Evolutionary conservation across 257 asterid genomes (phyloP), one percentile per base, ranked within the genome.

Genomic region (Solanum lycopersicoides): DNA sequence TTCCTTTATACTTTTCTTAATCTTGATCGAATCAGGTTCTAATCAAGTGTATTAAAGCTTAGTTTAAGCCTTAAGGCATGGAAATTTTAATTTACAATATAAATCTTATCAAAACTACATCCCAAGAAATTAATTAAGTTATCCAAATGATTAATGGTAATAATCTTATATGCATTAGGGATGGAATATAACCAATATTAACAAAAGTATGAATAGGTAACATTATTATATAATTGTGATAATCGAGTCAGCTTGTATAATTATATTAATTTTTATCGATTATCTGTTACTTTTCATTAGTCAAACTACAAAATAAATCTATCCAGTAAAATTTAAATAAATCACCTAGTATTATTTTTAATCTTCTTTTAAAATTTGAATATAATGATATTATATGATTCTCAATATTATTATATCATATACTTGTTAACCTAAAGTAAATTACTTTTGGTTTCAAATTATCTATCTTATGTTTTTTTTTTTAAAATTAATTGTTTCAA

Each of bases 61-160:
- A 82, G 28, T 50, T 50, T 82, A 50, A 47, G 85, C 32, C 85
- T 82, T 28, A 79, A 79, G 84, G 41, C 9, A 79, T 9, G 84
- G 84, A 47, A 79, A 79, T 30, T 16, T 28, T 30, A 16, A 66
- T 12, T 79, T 47, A 30, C 7, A 4, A 69, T 45, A 47, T 77
- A 3, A 47, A 47, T 80, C 44, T 80, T 47, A 80, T 80, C 68
- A n/a, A 47, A 30, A 45, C 28, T 80, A 47, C 68, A 47, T 80
- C 84, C 85, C 85, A 28, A 16, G 66, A 45, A 82, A 82, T 82
- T 30, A 80, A 47, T 47, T 80, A 80, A 80, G 6, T 47, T 50
- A 80, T 30, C 85, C 69, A 47, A 30, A 30, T 80, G 34, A 53
- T 30, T 50, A 50, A 82, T 82, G 44, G 0, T 80, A 80, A 47